Evolutionary conservation across 352 stramenopile genomes (phyloP).

Genomic region (Pythium dissimile): DNA sequence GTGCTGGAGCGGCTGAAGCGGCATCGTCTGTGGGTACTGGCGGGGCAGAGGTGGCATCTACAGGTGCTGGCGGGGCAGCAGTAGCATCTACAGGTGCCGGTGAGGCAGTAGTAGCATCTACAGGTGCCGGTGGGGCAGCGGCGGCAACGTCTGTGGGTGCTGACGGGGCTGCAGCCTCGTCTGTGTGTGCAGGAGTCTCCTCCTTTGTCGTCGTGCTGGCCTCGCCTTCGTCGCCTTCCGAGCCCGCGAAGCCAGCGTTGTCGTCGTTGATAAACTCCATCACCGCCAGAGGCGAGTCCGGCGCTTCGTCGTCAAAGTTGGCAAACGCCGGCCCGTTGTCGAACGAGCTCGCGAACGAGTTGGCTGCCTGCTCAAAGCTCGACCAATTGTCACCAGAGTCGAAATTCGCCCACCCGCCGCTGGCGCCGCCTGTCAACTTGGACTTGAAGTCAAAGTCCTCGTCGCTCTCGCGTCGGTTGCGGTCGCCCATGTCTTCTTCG

Average conservation of each 20-base stretch:
- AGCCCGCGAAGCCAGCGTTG: conserved; percentile 11
- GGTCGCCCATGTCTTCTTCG: conserved; percentile 75
- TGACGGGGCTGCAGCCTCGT: neutral
- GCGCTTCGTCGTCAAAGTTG: conserved; percentile 29
- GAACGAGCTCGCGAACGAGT: conserved; percentile 56
- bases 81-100: no score
- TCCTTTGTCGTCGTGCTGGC: neutral
- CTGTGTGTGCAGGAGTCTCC: neutral
- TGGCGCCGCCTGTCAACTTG: conserved; percentile 10
- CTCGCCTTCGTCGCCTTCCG: conserved; percentile 8
- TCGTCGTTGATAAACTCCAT: conserved; percentile 28
- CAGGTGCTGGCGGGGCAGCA: no score
- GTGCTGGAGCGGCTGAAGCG: neutral
- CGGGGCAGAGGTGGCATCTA: no score
- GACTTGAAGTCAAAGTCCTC: conserved; percentile 35
- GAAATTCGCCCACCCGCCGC: conserved; percentile 60
- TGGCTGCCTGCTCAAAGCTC: conserved; percentile 51
- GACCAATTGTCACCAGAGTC: conserved; percentile 59
- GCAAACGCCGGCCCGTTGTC: conserved; percentile 28
- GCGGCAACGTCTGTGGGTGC: no score
- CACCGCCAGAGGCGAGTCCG: conserved; percentile 21
- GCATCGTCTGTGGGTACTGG: neutral
- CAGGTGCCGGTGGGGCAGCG: no score
- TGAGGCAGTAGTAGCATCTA: no score
- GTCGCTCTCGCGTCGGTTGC: conserved; percentile 24